These are phyloP conservation scores for Coccomyxa subellipsoidea DNA, from an alignment of 163 green algal species.

Conservation along the genomic window DNA sequence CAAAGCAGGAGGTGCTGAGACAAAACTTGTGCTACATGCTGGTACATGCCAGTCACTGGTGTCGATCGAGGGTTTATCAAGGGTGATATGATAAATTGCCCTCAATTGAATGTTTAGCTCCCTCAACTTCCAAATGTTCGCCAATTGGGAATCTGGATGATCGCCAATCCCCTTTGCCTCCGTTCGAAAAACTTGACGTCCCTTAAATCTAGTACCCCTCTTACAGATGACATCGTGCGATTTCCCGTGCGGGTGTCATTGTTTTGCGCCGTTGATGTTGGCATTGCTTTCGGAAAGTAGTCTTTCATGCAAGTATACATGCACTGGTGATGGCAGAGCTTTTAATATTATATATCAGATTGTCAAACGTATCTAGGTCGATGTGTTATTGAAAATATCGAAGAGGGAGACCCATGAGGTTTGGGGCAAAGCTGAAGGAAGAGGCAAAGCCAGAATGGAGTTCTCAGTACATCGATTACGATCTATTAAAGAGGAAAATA, in stretches of 20 bases:
- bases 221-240: too few species aligned
- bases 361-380: too few species aligned
- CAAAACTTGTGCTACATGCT: too few species aligned
- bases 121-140: background rate
- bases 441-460: constrained; percentile 1
- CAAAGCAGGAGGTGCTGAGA: background rate
- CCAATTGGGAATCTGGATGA: background rate
- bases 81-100: background rate
- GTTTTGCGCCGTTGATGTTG: background rate
- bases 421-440: background rate
- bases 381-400: too few species aligned
- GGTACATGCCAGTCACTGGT: too few species aligned
- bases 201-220: too few species aligned
- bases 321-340: too few species aligned
- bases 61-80: background rate
- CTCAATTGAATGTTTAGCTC: background rate
- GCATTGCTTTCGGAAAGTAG: background rate
- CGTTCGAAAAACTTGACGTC: too few species aligned
- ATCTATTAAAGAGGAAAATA: constrained; percentile 7
- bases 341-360: too few species aligned
- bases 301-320: too few species aligned
- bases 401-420: background rate
- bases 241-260: background rate
- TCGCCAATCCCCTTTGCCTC: too few species aligned
- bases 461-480: constrained; percentile 13